These are phyloP conservation scores for Ganoderma leucocontextum DNA, from an alignment of 1,284 basidiomycete genomes.

Conservation along the genomic window DNA sequence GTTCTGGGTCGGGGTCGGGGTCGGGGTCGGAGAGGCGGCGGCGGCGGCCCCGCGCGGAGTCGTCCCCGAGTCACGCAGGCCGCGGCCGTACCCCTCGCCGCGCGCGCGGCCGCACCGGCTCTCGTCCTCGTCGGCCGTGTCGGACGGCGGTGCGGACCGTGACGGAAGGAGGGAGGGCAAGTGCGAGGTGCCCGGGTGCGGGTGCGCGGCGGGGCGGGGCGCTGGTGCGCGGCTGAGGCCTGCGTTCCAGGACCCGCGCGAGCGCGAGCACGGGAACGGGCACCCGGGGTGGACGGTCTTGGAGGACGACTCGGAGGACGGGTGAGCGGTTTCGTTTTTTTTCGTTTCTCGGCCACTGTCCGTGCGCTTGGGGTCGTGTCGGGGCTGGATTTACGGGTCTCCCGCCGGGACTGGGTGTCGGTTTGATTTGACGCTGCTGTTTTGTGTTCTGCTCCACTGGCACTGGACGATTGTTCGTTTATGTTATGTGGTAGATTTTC, in stretches of 20 bases:
- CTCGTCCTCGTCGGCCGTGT: slow-evolving; percentile 2
- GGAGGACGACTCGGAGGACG: slow-evolving; percentile 28
- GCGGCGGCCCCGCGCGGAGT: slow-evolving; percentile 16
- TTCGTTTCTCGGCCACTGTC: background rate
- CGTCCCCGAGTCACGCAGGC: slow-evolving; percentile 23
- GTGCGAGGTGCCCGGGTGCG: slow-evolving; percentile 31
- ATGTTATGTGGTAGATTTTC: no score
- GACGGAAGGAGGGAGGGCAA: background rate
- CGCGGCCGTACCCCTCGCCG: slow-evolving; percentile 27
- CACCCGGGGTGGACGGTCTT: slow-evolving; percentile 27
- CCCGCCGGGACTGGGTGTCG: no score
- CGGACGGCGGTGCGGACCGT: background rate
- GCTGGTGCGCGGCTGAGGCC: slow-evolving; percentile 26
- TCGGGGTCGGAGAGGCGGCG: slow-evolving; percentile 1
- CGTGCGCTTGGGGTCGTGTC: background rate
- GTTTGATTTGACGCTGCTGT: background rate
- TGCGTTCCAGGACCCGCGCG: slow-evolving; percentile 24
- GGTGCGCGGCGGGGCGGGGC: slow-evolving; percentile 18
- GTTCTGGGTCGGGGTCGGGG: slow-evolving; percentile 1
- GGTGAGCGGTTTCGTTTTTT: background rate
- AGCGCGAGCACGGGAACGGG: background rate
- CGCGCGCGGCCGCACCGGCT: slow-evolving; percentile 15
- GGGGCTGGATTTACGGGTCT: no score
- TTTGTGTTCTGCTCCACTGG: no score
- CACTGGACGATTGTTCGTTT: no score